These are phyloP conservation scores for Hymenoscyphus infarciens DNA, from an alignment of 2,329 filamentous ascomycete species.

Conservation along the genomic window DNA sequence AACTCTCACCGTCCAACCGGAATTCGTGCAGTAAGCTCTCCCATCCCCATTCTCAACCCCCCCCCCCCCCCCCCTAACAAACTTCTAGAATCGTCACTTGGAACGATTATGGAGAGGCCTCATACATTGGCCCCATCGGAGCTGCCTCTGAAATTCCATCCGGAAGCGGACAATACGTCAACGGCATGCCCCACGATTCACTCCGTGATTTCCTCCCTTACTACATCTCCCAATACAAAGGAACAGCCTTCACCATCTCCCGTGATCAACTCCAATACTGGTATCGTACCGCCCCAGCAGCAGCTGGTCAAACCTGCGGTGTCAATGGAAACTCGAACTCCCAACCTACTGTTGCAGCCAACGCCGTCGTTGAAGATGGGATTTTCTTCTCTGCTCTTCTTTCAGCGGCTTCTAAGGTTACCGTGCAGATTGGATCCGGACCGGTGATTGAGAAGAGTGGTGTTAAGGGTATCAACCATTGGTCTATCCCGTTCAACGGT, in stretches of 20 bases:
- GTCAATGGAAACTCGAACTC: slow-evolving; percentile 32
- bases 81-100: slow-evolving; percentile 40
- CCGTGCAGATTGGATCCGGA: slow-evolving; percentile 33
- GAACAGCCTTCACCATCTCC: slow-evolving; percentile 26
- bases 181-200: slow-evolving; percentile 46
- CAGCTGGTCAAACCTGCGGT: slow-evolving; percentile 35
- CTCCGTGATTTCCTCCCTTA: slow-evolving; percentile 38
- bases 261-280: slow-evolving; percentile 39
- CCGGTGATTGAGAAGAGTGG: slow-evolving; percentile 20
- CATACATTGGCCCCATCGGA: slow-evolving; percentile 47
- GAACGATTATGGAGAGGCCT: slow-evolving; percentile 52
- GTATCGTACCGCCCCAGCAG: slow-evolving; percentile 38
- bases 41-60: background rate
- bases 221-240: slow-evolving; percentile 27
- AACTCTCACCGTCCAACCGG: slow-evolving; percentile 39
- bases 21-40: slow-evolving; percentile 48
- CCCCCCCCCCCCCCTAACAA: slow-evolving; percentile 31
- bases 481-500: slow-evolving; percentile 33
- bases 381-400: slow-evolving; percentile 33
- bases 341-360: slow-evolving; percentile 29
- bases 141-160: slow-evolving; percentile 23
- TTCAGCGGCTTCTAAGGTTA: slow-evolving; percentile 28
- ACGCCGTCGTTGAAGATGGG: slow-evolving; percentile 32
- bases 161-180: slow-evolving; percentile 46
- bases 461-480: slow-evolving; percentile 26